phyloP scores from a whole-genome alignment of 2,329 filamentous ascomycete species.

The Chrysoporthe austroafricana region DNA sequence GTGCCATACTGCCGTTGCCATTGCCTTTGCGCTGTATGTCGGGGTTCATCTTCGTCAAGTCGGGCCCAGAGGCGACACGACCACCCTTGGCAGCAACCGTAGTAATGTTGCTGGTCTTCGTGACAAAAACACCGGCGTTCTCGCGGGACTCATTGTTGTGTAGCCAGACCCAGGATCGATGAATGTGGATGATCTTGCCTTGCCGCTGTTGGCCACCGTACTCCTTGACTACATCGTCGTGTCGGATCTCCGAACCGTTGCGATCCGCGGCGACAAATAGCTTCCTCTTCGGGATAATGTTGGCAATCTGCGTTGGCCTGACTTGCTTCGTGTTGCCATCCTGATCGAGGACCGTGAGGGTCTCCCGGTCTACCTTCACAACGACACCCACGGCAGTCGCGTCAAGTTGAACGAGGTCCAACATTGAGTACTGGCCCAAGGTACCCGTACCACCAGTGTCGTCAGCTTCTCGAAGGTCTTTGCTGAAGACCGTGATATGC shows the following conservation, averaged over 20 bases:
- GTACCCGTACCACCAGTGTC: conserved; percentile 86
- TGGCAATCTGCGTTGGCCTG: conserved; percentile 89
- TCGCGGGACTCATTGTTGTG: conserved; percentile 84
- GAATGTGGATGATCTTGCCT: conserved; percentile 90
- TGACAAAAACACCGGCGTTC: conserved; percentile 88
- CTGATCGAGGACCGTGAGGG: conserved; percentile 86
- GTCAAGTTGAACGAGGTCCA: conserved; percentile 93
- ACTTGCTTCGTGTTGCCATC: conserved; percentile 81
- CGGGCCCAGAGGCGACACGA: conserved; percentile 73
- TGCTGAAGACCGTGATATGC: conserved; percentile 97
- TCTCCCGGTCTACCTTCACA: conserved; percentile 93
- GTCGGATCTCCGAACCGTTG: conserved; percentile 88
- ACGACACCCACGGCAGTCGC: conserved; percentile 90
- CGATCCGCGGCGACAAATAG: conserved; percentile 89
- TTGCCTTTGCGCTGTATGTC: conserved; percentile 73
- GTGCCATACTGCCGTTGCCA: conserved; percentile 61
- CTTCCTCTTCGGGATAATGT: conserved; percentile 81
- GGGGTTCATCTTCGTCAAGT: conserved; percentile 91
- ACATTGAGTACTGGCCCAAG: conserved; percentile 86
- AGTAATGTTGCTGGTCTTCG: conserved; percentile 80
- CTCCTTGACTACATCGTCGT: conserved; percentile 92
- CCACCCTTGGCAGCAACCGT: conserved; percentile 95
- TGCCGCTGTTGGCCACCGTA: conserved; percentile 81
- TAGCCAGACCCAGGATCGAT: conserved; percentile 89
- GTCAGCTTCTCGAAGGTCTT: conserved; percentile 89